These are phyloP conservation scores for Diaporthe nobilis DNA, from an alignment of 2,329 filamentous ascomycete species.

Conservation along the genomic window DNA sequence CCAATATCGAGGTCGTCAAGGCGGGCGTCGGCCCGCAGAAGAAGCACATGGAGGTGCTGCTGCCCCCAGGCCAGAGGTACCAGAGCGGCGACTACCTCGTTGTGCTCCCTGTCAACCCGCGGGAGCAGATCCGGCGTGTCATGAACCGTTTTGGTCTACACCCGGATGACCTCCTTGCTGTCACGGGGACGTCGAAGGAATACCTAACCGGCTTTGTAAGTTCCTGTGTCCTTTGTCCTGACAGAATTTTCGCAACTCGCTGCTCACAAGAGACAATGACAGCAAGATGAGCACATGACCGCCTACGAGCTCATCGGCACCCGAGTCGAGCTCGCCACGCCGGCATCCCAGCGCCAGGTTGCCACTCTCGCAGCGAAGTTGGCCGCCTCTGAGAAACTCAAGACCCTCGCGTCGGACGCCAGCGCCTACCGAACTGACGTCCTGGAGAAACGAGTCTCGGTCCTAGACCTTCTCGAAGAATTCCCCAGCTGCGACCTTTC, in stretches of 20 bases:
- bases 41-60: conserved; percentile 45
- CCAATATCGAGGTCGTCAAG: conserved; percentile 42
- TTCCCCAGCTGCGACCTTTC: conserved; percentile 64
- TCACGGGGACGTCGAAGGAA: conserved; percentile 55
- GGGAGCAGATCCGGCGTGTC: conserved; percentile 65
- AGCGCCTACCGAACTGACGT: conserved; percentile 54
- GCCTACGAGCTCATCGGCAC: conserved; percentile 42
- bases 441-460: conserved; percentile 61
- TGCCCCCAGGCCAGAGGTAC: conserved; percentile 61
- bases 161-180: conserved; percentile 69
- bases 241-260: too few species aligned
- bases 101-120: conserved; percentile 70
- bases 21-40: conserved; percentile 42
- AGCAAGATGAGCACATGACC: conserved; percentile 40
- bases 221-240: neutral
- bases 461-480: conserved; percentile 69
- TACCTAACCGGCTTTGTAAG: conserved; percentile 45
- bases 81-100: conserved; percentile 74
- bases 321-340: conserved; percentile 44
- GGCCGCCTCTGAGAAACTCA: conserved; percentile 39
- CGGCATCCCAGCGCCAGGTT: conserved; percentile 44
- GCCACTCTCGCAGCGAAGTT: conserved; percentile 35
- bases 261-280: neutral
- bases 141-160: conserved; percentile 70
- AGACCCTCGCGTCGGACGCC: conserved; percentile 40